These are phyloP conservation scores for Colletotrichum aenigma DNA, from an alignment of 2,329 filamentous ascomycete genomes.

Conservation along the genomic window DNA sequence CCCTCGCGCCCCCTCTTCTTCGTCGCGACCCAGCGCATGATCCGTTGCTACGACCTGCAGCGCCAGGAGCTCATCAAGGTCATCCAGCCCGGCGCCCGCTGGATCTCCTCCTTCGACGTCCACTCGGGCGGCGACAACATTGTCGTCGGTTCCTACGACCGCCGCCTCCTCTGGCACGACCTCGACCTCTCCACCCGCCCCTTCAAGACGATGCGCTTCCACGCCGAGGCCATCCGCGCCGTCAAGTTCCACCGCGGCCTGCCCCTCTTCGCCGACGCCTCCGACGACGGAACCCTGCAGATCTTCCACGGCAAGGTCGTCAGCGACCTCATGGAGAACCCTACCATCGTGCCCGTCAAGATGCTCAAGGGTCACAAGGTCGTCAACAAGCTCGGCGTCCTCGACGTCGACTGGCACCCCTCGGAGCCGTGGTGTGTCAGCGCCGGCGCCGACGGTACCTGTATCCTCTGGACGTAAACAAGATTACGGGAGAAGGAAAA, in stretches of 20 bases:
- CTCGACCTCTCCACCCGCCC: slow-evolving; percentile 88
- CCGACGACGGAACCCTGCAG: slow-evolving; percentile 92
- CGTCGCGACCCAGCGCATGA: slow-evolving; percentile 90
- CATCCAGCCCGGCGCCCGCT: slow-evolving; percentile 86
- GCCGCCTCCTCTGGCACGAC: slow-evolving; percentile 94
- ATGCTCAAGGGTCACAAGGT: slow-evolving; percentile 90
- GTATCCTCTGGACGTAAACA: slow-evolving; percentile 79
- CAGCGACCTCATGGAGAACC: slow-evolving; percentile 93
- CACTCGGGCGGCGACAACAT: slow-evolving; percentile 94
- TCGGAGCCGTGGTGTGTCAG: slow-evolving; percentile 92
- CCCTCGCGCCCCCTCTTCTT: slow-evolving; percentile 93
- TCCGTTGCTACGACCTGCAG: slow-evolving; percentile 92
- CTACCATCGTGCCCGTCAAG: slow-evolving; percentile 95
- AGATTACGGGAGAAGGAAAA: not conserved
- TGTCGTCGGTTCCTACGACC: slow-evolving; percentile 93
- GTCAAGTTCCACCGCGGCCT: slow-evolving; percentile 85
- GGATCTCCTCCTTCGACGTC: slow-evolving; percentile 94
- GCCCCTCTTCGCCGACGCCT: slow-evolving; percentile 92
- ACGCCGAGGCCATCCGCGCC: slow-evolving; percentile 86
- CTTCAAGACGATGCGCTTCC: slow-evolving; percentile 97
- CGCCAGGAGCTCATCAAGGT: slow-evolving; percentile 92
- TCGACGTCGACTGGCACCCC: slow-evolving; percentile 97
- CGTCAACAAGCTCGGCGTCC: slow-evolving; percentile 82
- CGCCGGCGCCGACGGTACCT: slow-evolving; percentile 92
- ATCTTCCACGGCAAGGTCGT: slow-evolving; percentile 98